Base-by-base conservation (phyloP, 2,329 filamentous ascomycete genomes). In the Ophiostoma perfectum region DNA sequence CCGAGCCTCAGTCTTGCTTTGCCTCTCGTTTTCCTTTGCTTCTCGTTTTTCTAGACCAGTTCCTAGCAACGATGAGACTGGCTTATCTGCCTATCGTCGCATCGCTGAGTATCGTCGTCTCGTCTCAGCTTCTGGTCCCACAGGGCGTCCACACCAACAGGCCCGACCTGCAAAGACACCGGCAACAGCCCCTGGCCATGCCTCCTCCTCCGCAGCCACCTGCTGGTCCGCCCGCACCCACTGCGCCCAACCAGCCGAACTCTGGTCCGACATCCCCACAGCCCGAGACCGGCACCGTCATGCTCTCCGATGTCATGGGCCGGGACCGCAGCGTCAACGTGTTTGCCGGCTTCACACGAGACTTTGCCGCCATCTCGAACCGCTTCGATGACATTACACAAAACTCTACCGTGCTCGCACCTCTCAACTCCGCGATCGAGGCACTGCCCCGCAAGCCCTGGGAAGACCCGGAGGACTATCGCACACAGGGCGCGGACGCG, bases 351-450 rank as follows among this genome's bases (percentile, higher is more conserved):
- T 87, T 96, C 74, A 89, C 90, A 5, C 87, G 93, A 70, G 89
- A 94, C 75, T 87, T 93, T 74, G 84, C 88, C 64, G 79, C 83
- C n/a, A 83, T 93, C 27, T 84, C 87, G 9, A 79, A 81, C 36
- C 90, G 91, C 0, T 85, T 98, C 14, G 85, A 90, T 73, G 85
- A 92, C 75, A 78, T 82, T 0, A 75, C 80, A 0, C 78, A 84
- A 69, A 93, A 94, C 76, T 91, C 91, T 16, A 97, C 93, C 2
- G 88, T 98, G 38, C 86, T 98, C 2, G 94, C 93, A 5, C 95
- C 95, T 0, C 81, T 91, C 67, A 98, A 99, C 81, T 87, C 85
- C 18, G 92, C 89, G 3, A 87, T 99, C 75, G 90, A 90, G 72
- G 81, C 79, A 0, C 81, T 98, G 38, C 91, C 93, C 0, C 84